Base-by-base conservation (phyloP, 176 grass and related monocot species). In the Triticum urartu region DNA sequence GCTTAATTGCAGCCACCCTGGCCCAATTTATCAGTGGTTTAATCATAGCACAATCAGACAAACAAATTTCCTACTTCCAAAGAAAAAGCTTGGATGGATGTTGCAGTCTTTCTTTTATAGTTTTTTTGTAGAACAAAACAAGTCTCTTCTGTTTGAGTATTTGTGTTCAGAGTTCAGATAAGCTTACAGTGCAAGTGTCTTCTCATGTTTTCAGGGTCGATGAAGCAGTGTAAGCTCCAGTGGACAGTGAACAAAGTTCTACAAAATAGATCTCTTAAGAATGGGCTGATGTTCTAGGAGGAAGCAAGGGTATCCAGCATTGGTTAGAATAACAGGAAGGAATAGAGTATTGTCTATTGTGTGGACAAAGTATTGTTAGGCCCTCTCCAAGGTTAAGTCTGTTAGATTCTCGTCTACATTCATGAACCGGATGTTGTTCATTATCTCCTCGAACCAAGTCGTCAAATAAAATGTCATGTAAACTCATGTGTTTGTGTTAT, bases 271-370 rank as follows among this genome's bases (percentile, higher is more conserved):
- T 81, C 85, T 39, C 40, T 35, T 52, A 58, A n/a, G 81, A 69
- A 47, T 70, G 54, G 86, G 14, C 48, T 18, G 74, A 40, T 48
- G 77, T 50, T 80, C 75, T 85, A 84, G 77, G 72, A 70, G 50
- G 39, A 85, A 85, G 70, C 82, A 78, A 85, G 77, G 54, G 20
- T 64, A 81, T 85, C 77, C 78, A 88, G 82, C 71, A 81, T 75
- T 91, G 86, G 71, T 82, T 85, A 62, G 78, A 91, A 88, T 91
- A 88, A 88, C 73, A 82, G 21, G 86, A 88, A 50, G 32, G 33
- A 76, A 81, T 77, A 7, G 8, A 45, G 63, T 81, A 28, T 42
- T n/a, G 18, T 58, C 54, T 58, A 58, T 58, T 21, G 28, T 77
- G 69, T 69, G 54, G 59, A 82, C 76, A 85, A 82, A 78, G 54